A percentile compares a stretch with the other conserved stretches of the same genome.
Evolutionary conservation across 2,329 filamentous ascomycete genomes (phyloP).

Genomic region (Colletotrichum godetiae): DNA sequence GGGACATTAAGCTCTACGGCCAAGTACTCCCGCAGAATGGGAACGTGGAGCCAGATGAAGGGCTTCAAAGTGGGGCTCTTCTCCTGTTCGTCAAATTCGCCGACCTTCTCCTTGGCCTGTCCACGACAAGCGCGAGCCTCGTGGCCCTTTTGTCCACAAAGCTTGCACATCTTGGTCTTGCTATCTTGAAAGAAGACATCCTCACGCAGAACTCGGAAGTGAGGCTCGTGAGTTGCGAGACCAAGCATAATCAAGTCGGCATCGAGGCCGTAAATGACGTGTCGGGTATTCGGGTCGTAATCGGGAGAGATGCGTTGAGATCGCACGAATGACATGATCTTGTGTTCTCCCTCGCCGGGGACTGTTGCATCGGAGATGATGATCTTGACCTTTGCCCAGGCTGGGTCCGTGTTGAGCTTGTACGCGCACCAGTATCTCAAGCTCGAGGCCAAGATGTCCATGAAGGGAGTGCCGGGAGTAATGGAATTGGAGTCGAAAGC

Average conservation of each 20-base stretch:
- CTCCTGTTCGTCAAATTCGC: conserved; percentile 85
- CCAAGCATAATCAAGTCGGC: conserved; percentile 99
- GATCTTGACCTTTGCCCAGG: conserved; percentile 95
- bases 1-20: conserved; percentile 89
- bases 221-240: conserved; percentile 94
- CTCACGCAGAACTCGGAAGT: conserved; percentile 95
- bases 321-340: conserved; percentile 98
- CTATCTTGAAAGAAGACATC: conserved; percentile 95
- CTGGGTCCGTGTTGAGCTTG: conserved; percentile 96
- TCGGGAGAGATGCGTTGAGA: conserved; percentile 91
- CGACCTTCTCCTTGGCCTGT: conserved; percentile 79
- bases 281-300: conserved; percentile 95
- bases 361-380: conserved; percentile 99
- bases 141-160: conserved; percentile 94
- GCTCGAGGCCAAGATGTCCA: conserved; percentile 92
- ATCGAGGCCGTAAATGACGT: conserved; percentile 98
- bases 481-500: conserved; percentile 91
- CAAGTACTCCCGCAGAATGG: conserved; percentile 90
- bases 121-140: conserved; percentile 88
- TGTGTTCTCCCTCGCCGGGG: conserved; percentile 97
- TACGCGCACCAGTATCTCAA: conserved; percentile 97
- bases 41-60: conserved; percentile 98
- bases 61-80: conserved; percentile 80
- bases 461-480: conserved; percentile 97
- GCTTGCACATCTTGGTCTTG: conserved; percentile 82